Evolutionary conservation across 1,139 yeast species (phyloP).

Genomic region (Hanseniaspora gamundiae): DNA sequence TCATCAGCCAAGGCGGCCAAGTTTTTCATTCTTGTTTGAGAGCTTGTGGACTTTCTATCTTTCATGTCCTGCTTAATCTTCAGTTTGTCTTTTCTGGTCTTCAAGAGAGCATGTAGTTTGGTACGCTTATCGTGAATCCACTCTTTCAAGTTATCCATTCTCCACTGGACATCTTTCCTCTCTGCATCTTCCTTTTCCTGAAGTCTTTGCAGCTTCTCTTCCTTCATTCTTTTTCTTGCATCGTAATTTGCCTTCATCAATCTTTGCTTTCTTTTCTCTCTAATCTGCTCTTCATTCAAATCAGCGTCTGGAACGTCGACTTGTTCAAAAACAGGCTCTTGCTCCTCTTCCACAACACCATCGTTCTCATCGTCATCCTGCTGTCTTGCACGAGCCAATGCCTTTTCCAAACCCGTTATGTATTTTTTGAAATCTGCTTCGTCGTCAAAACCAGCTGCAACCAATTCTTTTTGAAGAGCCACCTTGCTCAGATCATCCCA

Average conservation of each 20-base stretch:
- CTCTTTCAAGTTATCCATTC: constrained; percentile 57
- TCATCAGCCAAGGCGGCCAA: constrained; percentile 84
- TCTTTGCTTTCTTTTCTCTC: constrained; percentile 77
- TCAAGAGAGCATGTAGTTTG: constrained; percentile 45
- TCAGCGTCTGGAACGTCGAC: constrained; percentile 78
- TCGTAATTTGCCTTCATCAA: constrained; percentile 79
- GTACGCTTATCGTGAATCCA: constrained; percentile 70
- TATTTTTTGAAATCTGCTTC: constrained; percentile 62
- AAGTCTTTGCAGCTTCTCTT: constrained; percentile 52
- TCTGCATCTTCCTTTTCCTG: constrained; percentile 39
- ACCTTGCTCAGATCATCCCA: constrained; percentile 38
- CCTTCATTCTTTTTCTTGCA: constrained; percentile 73
- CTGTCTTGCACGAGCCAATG: constrained; percentile 60
- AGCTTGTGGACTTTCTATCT: constrained; percentile 83
- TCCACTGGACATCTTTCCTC: constrained; percentile 62
- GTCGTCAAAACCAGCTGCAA: constrained; percentile 69
- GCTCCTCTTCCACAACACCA: constrained; percentile 30
- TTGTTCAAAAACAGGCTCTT: constrained; percentile 62
- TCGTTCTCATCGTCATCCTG: constrained; percentile 42
- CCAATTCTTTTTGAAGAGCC: constrained; percentile 33
- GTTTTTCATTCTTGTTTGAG: constrained; percentile 85
- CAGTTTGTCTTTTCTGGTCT: constrained; percentile 51
- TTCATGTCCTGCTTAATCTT: constrained; percentile 67
- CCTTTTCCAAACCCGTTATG: constrained; percentile 49
- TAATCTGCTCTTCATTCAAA: constrained; percentile 64